A percentile compares a stretch with the other conserved stretches of the same genome.
These are phyloP conservation scores for Colletotrichum viniferum DNA, from an alignment of 2,329 filamentous ascomycete genomes.

Conservation along the genomic window DNA sequence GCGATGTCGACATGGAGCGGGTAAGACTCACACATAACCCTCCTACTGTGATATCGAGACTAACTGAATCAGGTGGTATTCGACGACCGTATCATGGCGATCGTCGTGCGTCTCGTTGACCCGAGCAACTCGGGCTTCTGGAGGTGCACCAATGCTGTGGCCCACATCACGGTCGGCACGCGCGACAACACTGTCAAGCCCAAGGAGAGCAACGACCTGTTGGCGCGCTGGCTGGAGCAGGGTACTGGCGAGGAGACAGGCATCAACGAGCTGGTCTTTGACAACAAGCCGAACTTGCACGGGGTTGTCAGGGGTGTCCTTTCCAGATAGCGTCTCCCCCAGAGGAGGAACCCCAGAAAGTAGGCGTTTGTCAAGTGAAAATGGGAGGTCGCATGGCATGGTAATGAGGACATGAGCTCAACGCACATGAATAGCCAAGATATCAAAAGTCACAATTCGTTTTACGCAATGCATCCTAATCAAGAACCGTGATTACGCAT, in stretches of 20 bases:
- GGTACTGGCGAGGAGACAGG: slow-evolving; percentile 48
- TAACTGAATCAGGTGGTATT: slow-evolving; percentile 67
- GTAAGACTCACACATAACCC: slow-evolving; percentile 35
- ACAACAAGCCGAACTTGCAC: slow-evolving; percentile 51
- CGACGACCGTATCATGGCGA: slow-evolving; percentile 87
- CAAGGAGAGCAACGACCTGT: slow-evolving; percentile 88
- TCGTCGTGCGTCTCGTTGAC: slow-evolving; percentile 77
- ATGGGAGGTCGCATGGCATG: not conserved
- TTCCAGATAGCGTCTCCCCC: slow-evolving; percentile 40
- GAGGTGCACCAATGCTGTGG: slow-evolving; percentile 76
- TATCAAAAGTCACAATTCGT: not conserved
- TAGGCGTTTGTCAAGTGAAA: not conserved
- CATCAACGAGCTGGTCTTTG: slow-evolving; percentile 54
- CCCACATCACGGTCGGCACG: slow-evolving; percentile 92
- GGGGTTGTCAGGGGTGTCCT: slow-evolving; percentile 54
- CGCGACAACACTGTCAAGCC: slow-evolving; percentile 78
- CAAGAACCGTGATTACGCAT: not conserved
- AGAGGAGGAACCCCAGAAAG: not conserved
- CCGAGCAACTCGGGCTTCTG: slow-evolving; percentile 52
- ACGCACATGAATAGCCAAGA: not conserved
- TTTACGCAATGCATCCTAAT: not conserved
- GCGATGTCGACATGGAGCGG: slow-evolving; percentile 67
- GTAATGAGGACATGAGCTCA: not conserved
- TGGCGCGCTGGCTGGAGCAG: slow-evolving; percentile 74
- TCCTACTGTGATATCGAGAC: not conserved